A percentile compares a stretch with the other conserved stretches of the same genome.
phyloP scores from a whole-genome alignment of 139 green algal genomes.

The Pleodorina starrii region DNA sequence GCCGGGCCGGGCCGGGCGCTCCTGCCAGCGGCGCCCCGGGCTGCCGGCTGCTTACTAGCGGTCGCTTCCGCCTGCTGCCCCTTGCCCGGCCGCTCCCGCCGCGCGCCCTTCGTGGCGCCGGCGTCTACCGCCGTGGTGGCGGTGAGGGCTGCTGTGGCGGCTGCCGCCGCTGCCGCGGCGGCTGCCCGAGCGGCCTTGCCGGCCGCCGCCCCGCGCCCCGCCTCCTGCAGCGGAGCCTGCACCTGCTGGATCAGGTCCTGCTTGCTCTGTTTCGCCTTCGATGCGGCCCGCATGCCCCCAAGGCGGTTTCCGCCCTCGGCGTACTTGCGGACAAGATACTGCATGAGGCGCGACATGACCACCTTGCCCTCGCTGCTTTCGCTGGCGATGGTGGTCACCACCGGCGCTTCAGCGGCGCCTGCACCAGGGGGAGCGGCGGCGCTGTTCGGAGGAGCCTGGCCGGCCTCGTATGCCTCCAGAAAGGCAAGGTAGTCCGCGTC shows the following conservation, averaged over 20 bases:
- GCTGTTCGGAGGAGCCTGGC: slow-evolving; percentile 63
- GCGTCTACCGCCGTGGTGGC: neutral
- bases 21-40: neutral
- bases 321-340: slow-evolving; percentile 34
- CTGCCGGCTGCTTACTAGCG: neutral
- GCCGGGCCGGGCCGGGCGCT: neutral
- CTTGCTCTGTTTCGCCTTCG: slow-evolving; percentile 24
- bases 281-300: neutral
- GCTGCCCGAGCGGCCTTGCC: neutral
- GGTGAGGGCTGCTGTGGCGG: neutral
- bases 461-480: slow-evolving; percentile 63
- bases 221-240: neutral
- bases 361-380: neutral
- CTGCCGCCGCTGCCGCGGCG: neutral
- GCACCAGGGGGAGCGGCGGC: neutral
- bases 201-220: neutral
- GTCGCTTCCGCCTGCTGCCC: neutral
- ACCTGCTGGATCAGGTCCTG: slow-evolving; percentile 9
- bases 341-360: slow-evolving; percentile 27
- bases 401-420: slow-evolving; percentile 20
- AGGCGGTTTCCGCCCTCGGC: slow-evolving; percentile 34
- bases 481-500: slow-evolving; percentile 81
- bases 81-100: neutral
- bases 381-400: neutral
- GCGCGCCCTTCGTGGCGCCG: neutral